A percentile compares a stretch with the other conserved stretches of the same genome.
Conservation (phyloP, 148 eudicot species). For the Rhododendron williamsianum region DNA sequence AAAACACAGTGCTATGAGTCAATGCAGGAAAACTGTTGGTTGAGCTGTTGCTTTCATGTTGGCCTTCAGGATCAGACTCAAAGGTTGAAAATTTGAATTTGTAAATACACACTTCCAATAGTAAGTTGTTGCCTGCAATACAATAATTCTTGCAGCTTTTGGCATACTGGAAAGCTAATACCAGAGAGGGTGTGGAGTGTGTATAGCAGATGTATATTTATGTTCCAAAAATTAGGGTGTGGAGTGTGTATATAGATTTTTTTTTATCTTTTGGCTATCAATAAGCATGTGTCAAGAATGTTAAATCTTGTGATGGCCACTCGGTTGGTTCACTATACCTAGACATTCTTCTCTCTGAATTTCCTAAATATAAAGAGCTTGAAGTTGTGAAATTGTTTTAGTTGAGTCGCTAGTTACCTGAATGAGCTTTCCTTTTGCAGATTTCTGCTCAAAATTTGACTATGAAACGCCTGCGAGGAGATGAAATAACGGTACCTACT, state of each 20-base stretch:
- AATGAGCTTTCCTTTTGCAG: conserved; percentile 44
- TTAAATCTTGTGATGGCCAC: not conserved
- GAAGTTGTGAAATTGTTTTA: not conserved
- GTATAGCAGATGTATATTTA: not conserved
- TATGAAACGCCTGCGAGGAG: conserved; percentile 87
- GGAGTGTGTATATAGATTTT: too few species aligned
- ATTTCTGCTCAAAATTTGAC: conserved; percentile 79
- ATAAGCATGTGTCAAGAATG: not conserved
- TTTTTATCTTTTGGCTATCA: not conserved
- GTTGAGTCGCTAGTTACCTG: not conserved
- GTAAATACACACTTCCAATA: not conserved
- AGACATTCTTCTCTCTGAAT: not conserved
- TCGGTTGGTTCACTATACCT: not conserved
- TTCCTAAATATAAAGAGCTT: not conserved
- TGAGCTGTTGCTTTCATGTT: not conserved
- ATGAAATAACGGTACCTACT: conserved; percentile 72
- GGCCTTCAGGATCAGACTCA: not conserved
- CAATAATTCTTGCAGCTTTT: not conserved
- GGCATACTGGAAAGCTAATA: not conserved
- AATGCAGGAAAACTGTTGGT: not conserved
- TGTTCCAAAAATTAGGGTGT: not conserved
- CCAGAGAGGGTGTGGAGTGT: not conserved
- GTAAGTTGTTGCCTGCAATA: not conserved
- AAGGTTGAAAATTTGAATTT: not conserved
- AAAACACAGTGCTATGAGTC: not conserved